Percentiles rank a stretch among this genome's conserved stretches.
Evolutionary conservation across 2,329 filamentous ascomycete species (phyloP).

Genomic region (Arachnomyces sp.): DNA sequence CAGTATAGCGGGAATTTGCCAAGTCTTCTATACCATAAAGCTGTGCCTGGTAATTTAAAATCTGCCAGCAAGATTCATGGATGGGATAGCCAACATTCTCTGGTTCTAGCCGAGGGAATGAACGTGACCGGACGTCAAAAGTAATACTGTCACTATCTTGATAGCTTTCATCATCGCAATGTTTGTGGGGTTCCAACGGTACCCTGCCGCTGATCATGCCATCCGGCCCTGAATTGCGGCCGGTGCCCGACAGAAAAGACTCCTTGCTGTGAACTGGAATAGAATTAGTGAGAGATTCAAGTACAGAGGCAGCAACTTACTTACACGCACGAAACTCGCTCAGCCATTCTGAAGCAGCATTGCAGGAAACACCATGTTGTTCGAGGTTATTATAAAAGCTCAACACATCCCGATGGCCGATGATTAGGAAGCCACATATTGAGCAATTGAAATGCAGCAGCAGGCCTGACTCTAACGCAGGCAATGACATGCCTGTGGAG

Average conservation of each 20-base stretch:
- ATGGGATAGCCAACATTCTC: not conserved
- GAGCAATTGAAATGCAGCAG: not conserved
- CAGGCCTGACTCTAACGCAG: not conserved
- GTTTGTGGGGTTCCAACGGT: constrained; percentile 1
- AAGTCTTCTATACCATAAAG: not conserved
- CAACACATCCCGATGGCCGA: not conserved
- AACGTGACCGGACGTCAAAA: not conserved
- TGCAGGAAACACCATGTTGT: no score
- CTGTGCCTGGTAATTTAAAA: not conserved
- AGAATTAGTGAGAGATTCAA: no score
- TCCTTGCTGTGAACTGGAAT: constrained; percentile 1
- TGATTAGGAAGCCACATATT: constrained; percentile 2
- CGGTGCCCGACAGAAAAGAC: constrained; percentile 1
- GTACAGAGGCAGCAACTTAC: no score
- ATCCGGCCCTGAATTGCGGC: not conserved
- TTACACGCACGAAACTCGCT: no score
- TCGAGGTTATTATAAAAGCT: not conserved
- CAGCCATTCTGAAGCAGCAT: no score
- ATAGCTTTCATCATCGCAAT: constrained; percentile 1
- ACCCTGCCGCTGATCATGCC: not conserved
- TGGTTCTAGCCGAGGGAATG: not conserved
- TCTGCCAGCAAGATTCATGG: constrained; percentile 1
- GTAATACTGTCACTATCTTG: not conserved
- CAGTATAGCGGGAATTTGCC: not conserved
- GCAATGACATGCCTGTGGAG: not conserved